A percentile compares a stretch with the other conserved stretches of the same genome.
phyloP scores from a whole-genome alignment of 176 grass and related monocot genomes.

The Carex cristatella region DNA sequence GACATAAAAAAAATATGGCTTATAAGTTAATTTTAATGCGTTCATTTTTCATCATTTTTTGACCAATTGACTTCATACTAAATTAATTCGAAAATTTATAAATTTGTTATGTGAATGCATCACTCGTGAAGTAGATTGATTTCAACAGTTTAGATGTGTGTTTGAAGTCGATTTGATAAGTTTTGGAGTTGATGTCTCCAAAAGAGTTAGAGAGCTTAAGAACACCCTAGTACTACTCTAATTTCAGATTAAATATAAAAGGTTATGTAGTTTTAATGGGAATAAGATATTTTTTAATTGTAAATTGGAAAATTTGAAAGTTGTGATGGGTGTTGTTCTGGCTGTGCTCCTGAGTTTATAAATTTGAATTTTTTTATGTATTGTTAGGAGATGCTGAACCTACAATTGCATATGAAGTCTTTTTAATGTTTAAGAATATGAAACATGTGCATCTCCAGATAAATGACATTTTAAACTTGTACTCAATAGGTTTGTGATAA shows the following conservation, averaged over 20 bases:
- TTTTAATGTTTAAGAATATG: background rate
- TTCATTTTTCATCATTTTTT: too few species aligned
- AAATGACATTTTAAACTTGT: background rate
- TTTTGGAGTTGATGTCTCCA: too few species aligned
- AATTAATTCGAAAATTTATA: too few species aligned
- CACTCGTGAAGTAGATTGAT: too few species aligned
- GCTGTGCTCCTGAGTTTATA: background rate
- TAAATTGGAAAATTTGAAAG: background rate
- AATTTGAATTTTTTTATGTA: background rate
- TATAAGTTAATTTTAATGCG: too few species aligned
- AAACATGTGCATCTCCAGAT: background rate
- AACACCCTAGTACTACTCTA: background rate
- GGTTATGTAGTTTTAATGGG: background rate
- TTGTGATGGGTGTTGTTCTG: background rate
- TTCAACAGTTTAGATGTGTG: too few species aligned
- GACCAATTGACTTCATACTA: too few species aligned
- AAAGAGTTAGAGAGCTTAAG: too few species aligned
- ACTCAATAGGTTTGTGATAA: background rate
- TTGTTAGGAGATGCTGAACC: background rate
- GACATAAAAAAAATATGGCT: too few species aligned
- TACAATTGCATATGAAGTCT: background rate
- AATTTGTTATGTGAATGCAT: too few species aligned
- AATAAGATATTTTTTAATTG: background rate
- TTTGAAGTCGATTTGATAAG: too few species aligned
- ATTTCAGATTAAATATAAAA: conserved; percentile 2